These are phyloP conservation scores for Trichoderma koningiopsis DNA, from an alignment of 2,329 filamentous ascomycete species.

Conservation along the genomic window DNA sequence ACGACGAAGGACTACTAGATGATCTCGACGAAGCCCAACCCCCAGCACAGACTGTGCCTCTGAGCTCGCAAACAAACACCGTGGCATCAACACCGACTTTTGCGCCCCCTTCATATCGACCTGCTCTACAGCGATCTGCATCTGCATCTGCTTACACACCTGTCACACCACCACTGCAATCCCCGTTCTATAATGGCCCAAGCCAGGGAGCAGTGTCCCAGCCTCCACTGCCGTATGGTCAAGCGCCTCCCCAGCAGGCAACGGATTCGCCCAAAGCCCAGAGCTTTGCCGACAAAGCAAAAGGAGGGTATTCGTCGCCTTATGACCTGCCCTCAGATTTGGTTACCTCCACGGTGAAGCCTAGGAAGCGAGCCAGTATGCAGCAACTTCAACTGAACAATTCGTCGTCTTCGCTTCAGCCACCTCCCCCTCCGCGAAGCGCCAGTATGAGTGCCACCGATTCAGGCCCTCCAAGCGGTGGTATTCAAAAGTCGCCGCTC, in stretches of 20 bases:
- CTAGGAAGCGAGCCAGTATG: constrained; percentile 64
- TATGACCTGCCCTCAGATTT: constrained; percentile 95
- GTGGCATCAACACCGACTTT: background rate
- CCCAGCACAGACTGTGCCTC: constrained; percentile 24
- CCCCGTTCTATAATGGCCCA: background rate
- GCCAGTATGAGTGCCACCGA: constrained; percentile 56
- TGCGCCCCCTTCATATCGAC: constrained; percentile 15
- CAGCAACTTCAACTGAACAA: constrained; percentile 51
- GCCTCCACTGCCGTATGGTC: constrained; percentile 41
- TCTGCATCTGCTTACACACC: constrained; percentile 26
- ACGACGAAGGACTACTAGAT: constrained; percentile 83
- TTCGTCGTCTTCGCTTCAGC: constrained; percentile 45
- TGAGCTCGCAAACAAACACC: constrained; percentile 15
- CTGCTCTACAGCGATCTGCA: constrained; percentile 18
- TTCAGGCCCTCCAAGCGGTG: constrained; percentile 34
- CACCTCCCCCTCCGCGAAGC: constrained; percentile 59
- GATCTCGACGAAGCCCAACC: constrained; percentile 57
- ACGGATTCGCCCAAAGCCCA: constrained; percentile 63
- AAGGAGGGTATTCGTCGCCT: constrained; percentile 89
- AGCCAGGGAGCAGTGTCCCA: constrained; percentile 30
- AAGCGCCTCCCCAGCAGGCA: constrained; percentile 36
- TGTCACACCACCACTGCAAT: constrained; percentile 1
- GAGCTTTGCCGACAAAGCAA: constrained; percentile 88
- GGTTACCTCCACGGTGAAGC: constrained; percentile 54
- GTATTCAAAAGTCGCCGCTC: constrained; percentile 38